Evolutionary conservation across 805 yeast species (phyloP), one percentile per base, ranked within the genome.

Genomic region (Myxozyma sirexii): DNA sequence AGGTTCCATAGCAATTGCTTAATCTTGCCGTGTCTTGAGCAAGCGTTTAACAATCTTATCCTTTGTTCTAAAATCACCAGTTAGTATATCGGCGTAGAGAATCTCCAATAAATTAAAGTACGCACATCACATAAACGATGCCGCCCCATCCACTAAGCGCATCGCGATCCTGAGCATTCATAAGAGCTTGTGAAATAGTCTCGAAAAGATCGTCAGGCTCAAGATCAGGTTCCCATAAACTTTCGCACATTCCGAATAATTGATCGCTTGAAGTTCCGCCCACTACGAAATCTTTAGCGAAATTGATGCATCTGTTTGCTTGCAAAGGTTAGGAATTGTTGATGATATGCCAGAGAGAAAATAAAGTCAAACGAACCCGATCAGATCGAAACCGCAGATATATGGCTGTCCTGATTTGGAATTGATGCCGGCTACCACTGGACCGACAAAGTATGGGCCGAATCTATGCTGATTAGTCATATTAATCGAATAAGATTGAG

Each of bases 91-190:
- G n/a, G n/a, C n/a, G n/a, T n/a, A 29, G 29, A 44, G 27, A 7
- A 33, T 24, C 27, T 21, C 13, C 29, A 7, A 21, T 17, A 26
- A 19, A 47, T 17, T 15, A 39, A 15, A 8, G n/a, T 4, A 41
- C 63, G 19, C 37, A 62, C 63, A 94, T 84, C 56, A 94, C 79
- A 75, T 93, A 93, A 24, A 94, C 98, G 17, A 90, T 88, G 7
- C 96, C 97, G 70, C 99, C 99, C 97, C 97, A 94, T 67, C 99
- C 99, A 31, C 96, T 86, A 59, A 94, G 80, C 4, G 97, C 96
- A 76, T 94, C 99, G 80, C 99, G 88, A 75, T 94, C 99, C 38
- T 88, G 96, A 19, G 97, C 98, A 73, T 88, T 90, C 78, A 94
- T 79, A 60, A 94, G 78, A 0, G 97, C 93, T 76, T 94, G 99